Evolutionary conservation across 2,329 filamentous ascomycete genomes (phyloP).

Genomic region (Ophiostoma triangulosporum): DNA sequence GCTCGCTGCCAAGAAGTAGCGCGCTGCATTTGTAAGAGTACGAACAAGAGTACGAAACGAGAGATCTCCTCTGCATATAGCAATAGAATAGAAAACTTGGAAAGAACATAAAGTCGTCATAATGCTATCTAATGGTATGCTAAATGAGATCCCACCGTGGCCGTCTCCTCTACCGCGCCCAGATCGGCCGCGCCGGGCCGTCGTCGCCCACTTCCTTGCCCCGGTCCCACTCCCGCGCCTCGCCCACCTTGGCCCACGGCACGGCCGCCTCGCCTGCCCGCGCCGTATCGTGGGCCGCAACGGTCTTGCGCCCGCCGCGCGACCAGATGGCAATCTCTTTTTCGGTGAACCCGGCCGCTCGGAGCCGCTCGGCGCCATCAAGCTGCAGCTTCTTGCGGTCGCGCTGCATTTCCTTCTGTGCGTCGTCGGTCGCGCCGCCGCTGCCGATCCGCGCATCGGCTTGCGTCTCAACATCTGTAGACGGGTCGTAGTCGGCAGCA

Average conservation of each 20-base stretch:
- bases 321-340: conserved; percentile 60
- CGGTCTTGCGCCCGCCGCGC: conserved; percentile 35
- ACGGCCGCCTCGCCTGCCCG: not conserved
- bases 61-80: not conserved
- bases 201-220: conserved; percentile 28
- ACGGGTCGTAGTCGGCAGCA: conserved; percentile 11
- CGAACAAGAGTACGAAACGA: not conserved
- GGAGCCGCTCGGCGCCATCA: conserved; percentile 61
- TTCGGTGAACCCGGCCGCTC: conserved; percentile 65
- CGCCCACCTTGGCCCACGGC: conserved; percentile 56
- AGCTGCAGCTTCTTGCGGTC: conserved; percentile 70
- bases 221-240: conserved; percentile 48
- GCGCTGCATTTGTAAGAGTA: not conserved
- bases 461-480: conserved; percentile 1
- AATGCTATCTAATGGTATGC: not conserved
- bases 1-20: not conserved
- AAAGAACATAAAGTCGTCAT: not conserved
- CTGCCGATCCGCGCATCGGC: not conserved
- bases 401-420: conserved; percentile 9
- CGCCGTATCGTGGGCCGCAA: conserved; percentile 35
- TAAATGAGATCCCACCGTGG: no score
- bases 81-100: not conserved
- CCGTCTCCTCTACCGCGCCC: no score
- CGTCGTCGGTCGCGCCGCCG: conserved; percentile 5
- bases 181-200: conserved; percentile 11